Percentiles rank a stretch among this genome's conserved stretches.
Conservation (phyloP, 768 basidiomycete species). For the Suillus luteus region DNA sequence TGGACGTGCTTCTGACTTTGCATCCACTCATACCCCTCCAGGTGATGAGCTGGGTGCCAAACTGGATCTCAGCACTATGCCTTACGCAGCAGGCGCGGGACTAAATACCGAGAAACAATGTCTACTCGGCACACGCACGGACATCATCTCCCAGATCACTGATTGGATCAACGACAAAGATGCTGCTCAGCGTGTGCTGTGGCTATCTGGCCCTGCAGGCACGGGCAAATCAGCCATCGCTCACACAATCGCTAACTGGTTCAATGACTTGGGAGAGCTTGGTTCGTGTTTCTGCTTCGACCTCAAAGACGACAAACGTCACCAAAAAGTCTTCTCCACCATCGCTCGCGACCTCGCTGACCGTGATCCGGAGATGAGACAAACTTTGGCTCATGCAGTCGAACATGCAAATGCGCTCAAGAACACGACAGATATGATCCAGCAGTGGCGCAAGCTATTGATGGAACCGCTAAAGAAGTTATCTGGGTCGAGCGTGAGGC, state of each 20-base stretch:
- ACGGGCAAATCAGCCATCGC: conserved; percentile 35
- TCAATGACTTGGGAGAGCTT: conserved; percentile 14
- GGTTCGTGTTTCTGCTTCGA: conserved; percentile 26
- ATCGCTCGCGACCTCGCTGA: conserved; percentile 28
- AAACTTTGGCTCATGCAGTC: not conserved
- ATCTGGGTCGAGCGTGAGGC: conserved; percentile 13
- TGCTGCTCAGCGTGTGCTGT: conserved; percentile 12
- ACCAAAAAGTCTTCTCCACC: conserved; percentile 30
- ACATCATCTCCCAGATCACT: conserved; percentile 19
- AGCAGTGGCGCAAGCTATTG: conserved; percentile 23
- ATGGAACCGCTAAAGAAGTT: conserved; percentile 15
- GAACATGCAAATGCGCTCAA: conserved; percentile 4
- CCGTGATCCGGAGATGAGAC: conserved; percentile 14
- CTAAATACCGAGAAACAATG: conserved; percentile 13
- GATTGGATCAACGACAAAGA: conserved; percentile 16
- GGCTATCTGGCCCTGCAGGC: conserved; percentile 19
- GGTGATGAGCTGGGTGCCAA: not conserved
- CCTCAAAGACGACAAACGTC: conserved; percentile 4
- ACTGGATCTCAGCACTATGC: conserved; percentile 5
- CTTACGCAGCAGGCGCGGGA: conserved; percentile 7
- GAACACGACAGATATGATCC: not conserved
- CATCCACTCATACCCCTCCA: not conserved
- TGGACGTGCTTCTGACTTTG: not conserved
- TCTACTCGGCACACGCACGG: conserved; percentile 18
- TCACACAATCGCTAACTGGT: conserved; percentile 18